phyloP scores from a whole-genome alignment of 441 rosid species.

The Erodium moschatum region DNA sequence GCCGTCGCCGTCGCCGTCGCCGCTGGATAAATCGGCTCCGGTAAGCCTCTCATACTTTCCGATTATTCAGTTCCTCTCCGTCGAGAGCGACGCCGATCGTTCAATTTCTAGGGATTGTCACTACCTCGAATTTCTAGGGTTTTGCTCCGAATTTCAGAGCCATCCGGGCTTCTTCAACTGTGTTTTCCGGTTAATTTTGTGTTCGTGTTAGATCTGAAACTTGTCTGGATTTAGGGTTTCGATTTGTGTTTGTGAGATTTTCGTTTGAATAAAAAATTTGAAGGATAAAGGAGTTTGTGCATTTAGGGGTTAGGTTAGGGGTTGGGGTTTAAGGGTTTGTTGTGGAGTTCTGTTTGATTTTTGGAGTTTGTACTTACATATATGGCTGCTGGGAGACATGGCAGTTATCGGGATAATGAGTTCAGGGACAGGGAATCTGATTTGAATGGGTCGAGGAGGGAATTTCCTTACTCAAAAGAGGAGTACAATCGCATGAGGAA shows the following conservation, averaged over 20 bases:
- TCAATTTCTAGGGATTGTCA: background rate
- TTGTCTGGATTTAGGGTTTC: background rate
- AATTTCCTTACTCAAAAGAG: slow-evolving; percentile 39
- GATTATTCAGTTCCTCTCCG: background rate
- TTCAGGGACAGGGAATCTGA: slow-evolving; percentile 52
- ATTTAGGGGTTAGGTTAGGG: slow-evolving; percentile 11
- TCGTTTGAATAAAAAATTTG: background rate
- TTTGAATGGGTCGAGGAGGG: slow-evolving; percentile 41
- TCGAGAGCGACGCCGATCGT: background rate
- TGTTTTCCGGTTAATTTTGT: background rate
- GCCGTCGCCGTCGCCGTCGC: background rate
- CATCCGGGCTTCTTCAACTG: too few species aligned
- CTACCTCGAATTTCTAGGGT: background rate
- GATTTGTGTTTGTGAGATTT: background rate
- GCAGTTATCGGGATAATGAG: slow-evolving; percentile 59
- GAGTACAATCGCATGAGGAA: slow-evolving; percentile 33
- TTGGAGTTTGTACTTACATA: slow-evolving; percentile 1
- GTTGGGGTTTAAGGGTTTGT: slow-evolving; percentile 18
- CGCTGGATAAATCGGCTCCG: background rate
- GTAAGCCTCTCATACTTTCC: background rate
- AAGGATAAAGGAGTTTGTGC: background rate
- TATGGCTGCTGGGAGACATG: slow-evolving; percentile 89
- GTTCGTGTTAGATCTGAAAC: background rate
- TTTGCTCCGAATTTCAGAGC: background rate
- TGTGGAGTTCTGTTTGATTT: slow-evolving; percentile 10